Evolutionary conservation across 2,329 filamentous ascomycete species (phyloP).

Genomic region (Chrysosphaeria jannelii): DNA sequence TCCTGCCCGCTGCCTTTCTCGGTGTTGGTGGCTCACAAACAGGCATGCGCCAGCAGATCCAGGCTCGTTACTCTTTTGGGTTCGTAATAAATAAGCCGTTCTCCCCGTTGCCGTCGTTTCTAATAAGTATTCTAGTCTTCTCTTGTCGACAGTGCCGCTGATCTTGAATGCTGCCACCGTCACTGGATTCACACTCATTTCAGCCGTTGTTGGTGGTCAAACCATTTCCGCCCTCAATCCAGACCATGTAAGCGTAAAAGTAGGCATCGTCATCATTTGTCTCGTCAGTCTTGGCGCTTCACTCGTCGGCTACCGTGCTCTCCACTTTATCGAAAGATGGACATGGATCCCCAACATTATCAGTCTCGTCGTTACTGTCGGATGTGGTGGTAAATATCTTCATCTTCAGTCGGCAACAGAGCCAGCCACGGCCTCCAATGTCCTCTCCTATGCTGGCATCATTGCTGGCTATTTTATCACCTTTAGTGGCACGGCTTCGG

Average conservation of each 20-base stretch:
- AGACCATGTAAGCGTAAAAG: slow-evolving; percentile 16
- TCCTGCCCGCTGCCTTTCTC: slow-evolving; percentile 22
- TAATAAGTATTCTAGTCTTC: slow-evolving; percentile 13
- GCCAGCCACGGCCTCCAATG: slow-evolving; percentile 10
- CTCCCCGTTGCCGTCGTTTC: no score
- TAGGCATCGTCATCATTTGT: slow-evolving; percentile 25
- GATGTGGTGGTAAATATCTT: slow-evolving; percentile 20
- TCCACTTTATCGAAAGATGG: slow-evolving; percentile 24
- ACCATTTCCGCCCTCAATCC: slow-evolving; percentile 17
- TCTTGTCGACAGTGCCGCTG: slow-evolving; percentile 19
- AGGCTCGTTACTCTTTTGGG: slow-evolving; percentile 29
- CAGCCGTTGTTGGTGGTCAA: slow-evolving; percentile 24
- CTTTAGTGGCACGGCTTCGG: slow-evolving; percentile 23
- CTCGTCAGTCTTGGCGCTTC: slow-evolving; percentile 21
- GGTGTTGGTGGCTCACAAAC: slow-evolving; percentile 22
- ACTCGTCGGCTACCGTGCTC: slow-evolving; percentile 20
- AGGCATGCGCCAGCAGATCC: slow-evolving; percentile 26
- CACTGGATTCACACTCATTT: slow-evolving; percentile 24
- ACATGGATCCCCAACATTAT: slow-evolving; percentile 24
- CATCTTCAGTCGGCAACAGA: slow-evolving; percentile 13
- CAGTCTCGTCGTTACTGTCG: slow-evolving; percentile 19
- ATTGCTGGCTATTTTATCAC: slow-evolving; percentile 22
- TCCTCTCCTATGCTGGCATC: slow-evolving; percentile 15
- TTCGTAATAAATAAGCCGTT: slow-evolving; percentile 4
- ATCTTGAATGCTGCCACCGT: slow-evolving; percentile 24